Base-by-base conservation (phyloP, 371 early-diverging fungal species). In the Zychaea mexicana region DNA sequence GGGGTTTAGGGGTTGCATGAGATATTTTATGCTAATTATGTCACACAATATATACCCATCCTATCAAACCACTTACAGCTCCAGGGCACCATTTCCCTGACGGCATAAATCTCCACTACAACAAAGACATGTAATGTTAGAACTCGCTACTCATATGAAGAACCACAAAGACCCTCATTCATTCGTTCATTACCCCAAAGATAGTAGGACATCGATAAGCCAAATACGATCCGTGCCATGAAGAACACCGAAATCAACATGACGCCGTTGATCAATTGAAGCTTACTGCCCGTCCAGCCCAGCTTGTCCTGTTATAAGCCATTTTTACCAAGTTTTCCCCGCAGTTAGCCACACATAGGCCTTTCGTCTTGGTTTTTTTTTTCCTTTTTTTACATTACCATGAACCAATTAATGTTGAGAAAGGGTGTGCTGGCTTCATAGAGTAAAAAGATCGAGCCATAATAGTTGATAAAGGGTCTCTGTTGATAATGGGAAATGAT, bases 401-500 rank as follows among this genome's bases (percentile, higher is more conserved):
- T 85, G 74, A 93, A 94, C 96, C 95, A 97, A 82, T 96, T 91
- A 65, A 91, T 82, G 77, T 97, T 96, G 52, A 97, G 85, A 71
- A 96, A 96, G 8, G 93, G 90, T 1, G 96, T 96, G 66, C 90
- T 91, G 33, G 93, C 77, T 75, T 97, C 97, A 74, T 90, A 96
- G 86, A 96, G 85, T 42, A 97, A 84, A 64, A 94, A 94, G 38
- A 89, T 86, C 13, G 93, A 85, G 17, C 94, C 97, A 69, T 90
- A 96, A 73, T 93, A 94, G 68, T 90, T 88, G 49, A 94, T 73
- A 67, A 94, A 93, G 10, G 97, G 97, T 52, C 85, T 81, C 88
- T 91, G 69, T 19, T 47, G 42, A 42, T n/a, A n/a, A n/a, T n/a
- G 15, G n/a, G 15, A 39, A 12, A 33, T 60, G 31, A n/a, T 31